A percentile compares a stretch with the other conserved stretches of the same genome.
Evolutionary conservation across 139 green algal species (phyloP).

Genomic region (Chlamydomonas schloesseri): DNA sequence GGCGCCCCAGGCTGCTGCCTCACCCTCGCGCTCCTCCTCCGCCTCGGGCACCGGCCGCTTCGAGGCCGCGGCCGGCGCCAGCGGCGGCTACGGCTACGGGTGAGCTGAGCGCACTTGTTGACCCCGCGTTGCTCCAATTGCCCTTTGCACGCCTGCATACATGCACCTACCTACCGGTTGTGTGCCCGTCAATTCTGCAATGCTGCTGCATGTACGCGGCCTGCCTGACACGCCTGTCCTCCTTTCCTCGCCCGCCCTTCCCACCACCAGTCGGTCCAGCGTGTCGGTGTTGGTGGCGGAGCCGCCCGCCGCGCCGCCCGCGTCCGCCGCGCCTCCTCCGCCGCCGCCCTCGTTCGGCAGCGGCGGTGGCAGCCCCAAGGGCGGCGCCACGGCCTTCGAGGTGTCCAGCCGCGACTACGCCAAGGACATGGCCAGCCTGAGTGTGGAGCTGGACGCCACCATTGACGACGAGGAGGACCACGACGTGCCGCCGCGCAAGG

Average conservation of each 20-base stretch:
- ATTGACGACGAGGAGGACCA: conserved; percentile 2
- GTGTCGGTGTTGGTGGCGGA: conserved; percentile 11
- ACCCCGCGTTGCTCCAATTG: too few relatives aligned
- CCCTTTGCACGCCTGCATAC: too few relatives aligned
- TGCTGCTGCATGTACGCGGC: too few relatives aligned
- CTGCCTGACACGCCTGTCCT: too few relatives aligned
- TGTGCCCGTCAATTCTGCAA: too few relatives aligned
- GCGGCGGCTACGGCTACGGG: too few relatives aligned
- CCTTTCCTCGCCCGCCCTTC: background rate
- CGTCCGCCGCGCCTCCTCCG: background rate
- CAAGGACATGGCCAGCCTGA: conserved; percentile 20
- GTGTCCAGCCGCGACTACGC: conserved; percentile 18
- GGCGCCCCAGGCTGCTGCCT: too few relatives aligned
- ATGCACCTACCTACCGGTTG: too few relatives aligned
- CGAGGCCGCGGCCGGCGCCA: too few relatives aligned
- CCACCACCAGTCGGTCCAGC: conserved; percentile 12
- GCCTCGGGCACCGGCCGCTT: background rate
- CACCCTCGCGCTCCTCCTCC: background rate
- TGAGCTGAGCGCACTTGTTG: too few relatives aligned
- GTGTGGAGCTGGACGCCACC: conserved; percentile 29
- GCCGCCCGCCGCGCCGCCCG: background rate
- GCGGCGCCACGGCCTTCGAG: background rate
- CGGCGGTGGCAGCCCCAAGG: background rate
- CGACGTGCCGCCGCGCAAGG: background rate
- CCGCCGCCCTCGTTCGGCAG: too few relatives aligned